A percentile compares a stretch with the other conserved stretches of the same genome.
phyloP scores from a whole-genome alignment of 305 asterid genomes.

The Rubia tinctorum region DNA sequence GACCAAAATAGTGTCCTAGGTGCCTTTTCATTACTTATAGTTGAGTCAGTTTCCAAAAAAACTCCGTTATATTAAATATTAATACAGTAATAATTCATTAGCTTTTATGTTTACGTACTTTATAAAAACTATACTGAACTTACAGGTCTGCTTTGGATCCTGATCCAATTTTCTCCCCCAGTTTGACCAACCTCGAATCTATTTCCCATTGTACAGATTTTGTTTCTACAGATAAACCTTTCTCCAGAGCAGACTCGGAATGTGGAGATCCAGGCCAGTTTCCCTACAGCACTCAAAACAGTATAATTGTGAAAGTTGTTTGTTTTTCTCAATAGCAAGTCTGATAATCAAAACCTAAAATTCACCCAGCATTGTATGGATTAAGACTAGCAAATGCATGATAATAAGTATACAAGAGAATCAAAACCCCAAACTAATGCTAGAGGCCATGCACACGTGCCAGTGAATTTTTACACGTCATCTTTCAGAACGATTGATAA shows the following conservation, averaged over 20 bases:
- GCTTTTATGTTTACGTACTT: background rate
- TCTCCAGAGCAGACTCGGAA: slow-evolving; percentile 41
- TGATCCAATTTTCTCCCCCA: slow-evolving; percentile 75
- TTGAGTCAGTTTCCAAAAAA: slow-evolving; percentile 22
- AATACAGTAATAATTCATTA: background rate
- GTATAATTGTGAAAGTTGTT: background rate
- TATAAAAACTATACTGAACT: slow-evolving; percentile 32
- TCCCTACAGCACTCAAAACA: slow-evolving; percentile 47
- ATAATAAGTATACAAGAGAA: background rate
- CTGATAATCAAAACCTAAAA: background rate
- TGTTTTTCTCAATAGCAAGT: background rate
- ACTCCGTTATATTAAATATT: background rate
- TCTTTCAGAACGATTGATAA: background rate
- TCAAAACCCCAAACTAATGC: background rate
- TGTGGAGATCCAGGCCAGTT: slow-evolving; percentile 71
- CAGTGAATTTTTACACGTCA: background rate
- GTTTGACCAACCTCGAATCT: slow-evolving; percentile 68
- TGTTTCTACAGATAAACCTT: slow-evolving; percentile 34
- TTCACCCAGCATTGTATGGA: background rate
- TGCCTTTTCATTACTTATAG: slow-evolving; percentile 47
- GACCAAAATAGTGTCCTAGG: slow-evolving; percentile 71
- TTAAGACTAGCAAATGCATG: background rate
- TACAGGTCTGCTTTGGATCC: slow-evolving; percentile 94
- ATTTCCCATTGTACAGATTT: slow-evolving; percentile 57
- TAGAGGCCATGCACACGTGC: background rate